These are phyloP conservation scores for Coemansia sp. DNA, from an alignment of 192 early-diverging fungal genomes.

Conservation along the genomic window DNA sequence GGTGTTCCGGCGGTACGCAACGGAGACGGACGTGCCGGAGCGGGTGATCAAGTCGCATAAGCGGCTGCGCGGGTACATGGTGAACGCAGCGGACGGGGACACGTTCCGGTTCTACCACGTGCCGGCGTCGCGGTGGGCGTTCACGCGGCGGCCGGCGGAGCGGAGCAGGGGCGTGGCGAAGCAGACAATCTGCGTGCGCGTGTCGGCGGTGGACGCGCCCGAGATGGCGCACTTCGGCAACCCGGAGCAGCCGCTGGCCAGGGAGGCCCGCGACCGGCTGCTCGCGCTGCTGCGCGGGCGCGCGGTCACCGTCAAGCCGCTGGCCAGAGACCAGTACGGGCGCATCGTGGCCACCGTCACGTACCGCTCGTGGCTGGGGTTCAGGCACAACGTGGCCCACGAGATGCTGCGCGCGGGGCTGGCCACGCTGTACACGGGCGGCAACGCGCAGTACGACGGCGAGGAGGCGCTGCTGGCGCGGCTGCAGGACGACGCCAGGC, in stretches of 20 bases:
- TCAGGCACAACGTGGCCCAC: slow-evolving; percentile 39
- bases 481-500: slow-evolving; percentile 35
- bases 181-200: slow-evolving; percentile 38
- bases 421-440: slow-evolving; percentile 42
- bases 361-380: slow-evolving; percentile 16
- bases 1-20: slow-evolving; percentile 45
- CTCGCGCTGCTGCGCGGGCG: slow-evolving; percentile 28
- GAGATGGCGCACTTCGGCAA: slow-evolving; percentile 55
- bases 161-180: slow-evolving; percentile 34
- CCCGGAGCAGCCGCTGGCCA: slow-evolving; percentile 48
- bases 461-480: slow-evolving; percentile 30
- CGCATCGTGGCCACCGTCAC: slow-evolving; percentile 39
- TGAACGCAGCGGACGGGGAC: slow-evolving; percentile 53
- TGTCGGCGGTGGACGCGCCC: slow-evolving; percentile 50
- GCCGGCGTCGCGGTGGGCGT: slow-evolving; percentile 31
- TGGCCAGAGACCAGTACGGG: slow-evolving; percentile 54
- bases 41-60: slow-evolving; percentile 28
- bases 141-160: slow-evolving; percentile 17
- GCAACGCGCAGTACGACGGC: slow-evolving; percentile 48
- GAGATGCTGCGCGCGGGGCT: slow-evolving; percentile 38
- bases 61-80: slow-evolving; percentile 37
- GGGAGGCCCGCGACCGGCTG: slow-evolving; percentile 43
- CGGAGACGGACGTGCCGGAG: slow-evolving; percentile 42
- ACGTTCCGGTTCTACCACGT: slow-evolving; percentile 47
- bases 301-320: slow-evolving; percentile 32